A percentile compares a stretch with the other conserved stretches of the same genome.
Evolutionary conservation across 1,284 basidiomycete genomes (phyloP).

Genomic region (Puccinia hordei): DNA sequence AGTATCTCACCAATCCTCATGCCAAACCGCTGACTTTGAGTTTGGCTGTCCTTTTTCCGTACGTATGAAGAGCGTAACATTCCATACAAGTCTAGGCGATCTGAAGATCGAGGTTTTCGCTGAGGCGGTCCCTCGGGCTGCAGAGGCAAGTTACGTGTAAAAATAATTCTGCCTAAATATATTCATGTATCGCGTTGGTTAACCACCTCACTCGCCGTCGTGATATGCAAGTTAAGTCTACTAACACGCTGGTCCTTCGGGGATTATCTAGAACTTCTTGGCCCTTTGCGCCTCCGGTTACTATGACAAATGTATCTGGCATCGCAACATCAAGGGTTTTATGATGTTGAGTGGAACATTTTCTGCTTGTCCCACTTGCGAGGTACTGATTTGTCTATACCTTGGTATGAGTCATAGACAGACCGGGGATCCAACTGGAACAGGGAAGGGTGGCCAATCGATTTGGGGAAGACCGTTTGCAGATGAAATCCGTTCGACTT

Average conservation of each 20-base stretch:
- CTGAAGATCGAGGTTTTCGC: conserved; percentile 98
- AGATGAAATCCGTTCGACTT: conserved; percentile 85
- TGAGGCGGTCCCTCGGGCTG: conserved; percentile 87
- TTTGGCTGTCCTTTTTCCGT: neutral
- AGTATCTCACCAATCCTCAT: neutral
- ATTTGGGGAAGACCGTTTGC: conserved; percentile 77
- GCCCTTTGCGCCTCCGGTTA: conserved; percentile 86
- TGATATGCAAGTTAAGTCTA: neutral
- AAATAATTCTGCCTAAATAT: neutral
- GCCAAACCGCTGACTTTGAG: neutral
- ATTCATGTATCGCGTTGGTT: conserved; percentile 1
- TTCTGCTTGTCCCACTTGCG: neutral
- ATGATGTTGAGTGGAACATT: neutral
- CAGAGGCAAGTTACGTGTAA: conserved; percentile 64
- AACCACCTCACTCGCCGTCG: conserved; percentile 20
- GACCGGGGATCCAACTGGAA: conserved; percentile 60
- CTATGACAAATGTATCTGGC: conserved; percentile 84
- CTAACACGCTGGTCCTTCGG: conserved; percentile 1
- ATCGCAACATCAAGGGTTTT: conserved; percentile 62
- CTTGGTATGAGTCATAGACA: conserved; percentile 44
- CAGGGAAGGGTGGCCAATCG: conserved; percentile 72
- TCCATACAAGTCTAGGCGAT: conserved; percentile 90
- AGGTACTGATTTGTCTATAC: conserved; percentile 19
- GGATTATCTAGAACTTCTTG: conserved; percentile 76
- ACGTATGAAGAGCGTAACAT: conserved; percentile 66